Percentiles rank a stretch among this genome's conserved stretches.
Evolutionary conservation across 2,329 filamentous ascomycete genomes (phyloP).

Genomic region (Simplicillium sp.): DNA sequence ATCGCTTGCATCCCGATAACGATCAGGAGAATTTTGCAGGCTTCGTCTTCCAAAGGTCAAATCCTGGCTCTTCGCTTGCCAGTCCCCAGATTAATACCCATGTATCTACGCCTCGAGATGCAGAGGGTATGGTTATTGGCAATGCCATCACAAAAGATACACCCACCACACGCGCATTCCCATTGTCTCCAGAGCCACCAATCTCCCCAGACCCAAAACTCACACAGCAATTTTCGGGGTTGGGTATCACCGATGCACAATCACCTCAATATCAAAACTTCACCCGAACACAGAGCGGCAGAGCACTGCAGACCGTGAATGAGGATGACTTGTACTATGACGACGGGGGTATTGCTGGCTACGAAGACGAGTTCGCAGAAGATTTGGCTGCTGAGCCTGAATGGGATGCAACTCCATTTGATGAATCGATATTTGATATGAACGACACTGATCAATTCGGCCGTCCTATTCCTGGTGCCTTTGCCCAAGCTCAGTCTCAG

Average conservation of each 20-base stretch:
- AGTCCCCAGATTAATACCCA: slow-evolving; percentile 36
- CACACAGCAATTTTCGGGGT: slow-evolving; percentile 1
- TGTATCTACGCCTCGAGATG: slow-evolving; percentile 45
- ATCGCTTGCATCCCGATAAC: slow-evolving; percentile 36
- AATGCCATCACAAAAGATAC: slow-evolving; percentile 44
- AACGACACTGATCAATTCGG: slow-evolving; percentile 55
- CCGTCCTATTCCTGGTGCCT: slow-evolving; percentile 48
- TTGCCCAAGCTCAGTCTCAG: slow-evolving; percentile 41
- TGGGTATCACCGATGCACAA: background rate
- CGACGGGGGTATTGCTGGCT: slow-evolving; percentile 44
- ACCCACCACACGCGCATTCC: slow-evolving; percentile 11
- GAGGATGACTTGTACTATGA: slow-evolving; percentile 64
- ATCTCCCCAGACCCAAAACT: background rate
- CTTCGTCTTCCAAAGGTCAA: slow-evolving; percentile 48
- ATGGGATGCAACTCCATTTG: slow-evolving; percentile 49
- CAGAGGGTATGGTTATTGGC: slow-evolving; percentile 44
- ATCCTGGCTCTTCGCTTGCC: slow-evolving; percentile 36
- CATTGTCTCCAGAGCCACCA: slow-evolving; percentile 2
- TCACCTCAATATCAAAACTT: background rate
- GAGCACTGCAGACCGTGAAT: slow-evolving; percentile 7
- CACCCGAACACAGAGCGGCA: background rate
- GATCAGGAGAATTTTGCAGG: slow-evolving; percentile 53
- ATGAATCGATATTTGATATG: slow-evolving; percentile 65
- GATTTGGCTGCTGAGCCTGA: slow-evolving; percentile 29
- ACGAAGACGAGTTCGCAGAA: slow-evolving; percentile 33